phyloP scores from a whole-genome alignment of 192 early-diverging fungal species.

The Backusella liffmaniae region DNA sequence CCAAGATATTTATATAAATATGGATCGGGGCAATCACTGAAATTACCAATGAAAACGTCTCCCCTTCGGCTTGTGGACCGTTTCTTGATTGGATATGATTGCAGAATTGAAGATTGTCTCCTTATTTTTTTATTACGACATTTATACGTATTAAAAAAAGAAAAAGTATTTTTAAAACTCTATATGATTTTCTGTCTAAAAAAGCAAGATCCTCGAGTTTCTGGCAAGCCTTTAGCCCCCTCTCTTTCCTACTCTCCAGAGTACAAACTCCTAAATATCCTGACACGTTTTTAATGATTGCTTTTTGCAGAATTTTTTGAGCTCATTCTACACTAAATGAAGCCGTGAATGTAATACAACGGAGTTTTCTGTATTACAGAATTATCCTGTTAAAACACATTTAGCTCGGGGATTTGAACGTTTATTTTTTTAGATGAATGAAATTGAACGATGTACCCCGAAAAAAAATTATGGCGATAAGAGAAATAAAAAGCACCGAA shows the following conservation, averaged over 20 bases:
- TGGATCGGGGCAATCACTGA: conserved; percentile 2
- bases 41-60: background rate
- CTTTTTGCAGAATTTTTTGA: conserved; percentile 9
- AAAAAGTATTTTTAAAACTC: background rate
- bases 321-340: background rate
- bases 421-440: background rate
- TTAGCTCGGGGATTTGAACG: conserved; percentile 1
- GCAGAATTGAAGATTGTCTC: background rate
- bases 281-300: conserved; percentile 6
- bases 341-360: background rate
- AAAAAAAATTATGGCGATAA: background rate
- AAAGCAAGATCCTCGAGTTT: background rate
- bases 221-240: background rate
- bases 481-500: background rate
- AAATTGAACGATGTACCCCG: background rate
- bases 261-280: background rate
- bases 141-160: background rate
- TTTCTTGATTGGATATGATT: background rate
- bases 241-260: background rate
- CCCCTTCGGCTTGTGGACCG: background rate
- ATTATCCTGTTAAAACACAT: conserved; percentile 6
- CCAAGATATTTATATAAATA: background rate
- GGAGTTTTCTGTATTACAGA: conserved; percentile 9
- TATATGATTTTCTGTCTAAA: background rate
- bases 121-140: background rate